Conservation (phyloP, 495 filamentous ascomycete species). For the Penicillium arizonense region DNA sequence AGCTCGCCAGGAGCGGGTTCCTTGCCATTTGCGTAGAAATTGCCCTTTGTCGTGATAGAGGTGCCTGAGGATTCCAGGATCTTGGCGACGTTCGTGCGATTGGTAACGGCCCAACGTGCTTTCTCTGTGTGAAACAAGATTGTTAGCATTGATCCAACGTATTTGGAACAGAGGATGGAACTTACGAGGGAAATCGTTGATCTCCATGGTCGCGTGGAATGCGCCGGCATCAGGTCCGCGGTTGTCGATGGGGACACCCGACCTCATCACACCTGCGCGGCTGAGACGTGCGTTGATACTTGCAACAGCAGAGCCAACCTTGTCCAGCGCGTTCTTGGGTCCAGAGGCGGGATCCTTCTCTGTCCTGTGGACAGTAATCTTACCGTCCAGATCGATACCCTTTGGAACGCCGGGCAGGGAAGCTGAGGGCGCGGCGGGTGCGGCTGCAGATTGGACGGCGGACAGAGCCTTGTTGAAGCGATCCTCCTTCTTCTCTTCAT, state of each 20-base stretch:
- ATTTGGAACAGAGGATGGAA: constrained; percentile 13
- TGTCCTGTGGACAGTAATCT: constrained; percentile 78
- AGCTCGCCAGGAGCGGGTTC: constrained; percentile 68
- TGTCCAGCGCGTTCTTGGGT: constrained; percentile 74
- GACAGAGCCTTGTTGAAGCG: constrained; percentile 64
- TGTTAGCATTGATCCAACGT: constrained; percentile 20
- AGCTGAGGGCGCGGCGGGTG: constrained; percentile 41
- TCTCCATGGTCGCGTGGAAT: constrained; percentile 96
- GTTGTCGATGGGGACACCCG: constrained; percentile 96
- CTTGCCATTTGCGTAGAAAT: constrained; percentile 80
- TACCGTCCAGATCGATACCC: constrained; percentile 66
- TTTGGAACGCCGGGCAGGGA: constrained; percentile 54
- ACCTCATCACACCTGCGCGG: constrained; percentile 79
- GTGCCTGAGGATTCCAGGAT: constrained; percentile 94
- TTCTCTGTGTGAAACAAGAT: constrained; percentile 60
- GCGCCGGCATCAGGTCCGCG: constrained; percentile 96
- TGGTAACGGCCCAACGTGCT: constrained; percentile 98
- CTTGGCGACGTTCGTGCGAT: constrained; percentile 97
- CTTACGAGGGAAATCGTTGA: constrained; percentile 96
- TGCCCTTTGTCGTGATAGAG: constrained; percentile 96
- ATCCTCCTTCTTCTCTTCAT: constrained; percentile 62
- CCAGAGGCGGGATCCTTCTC: constrained; percentile 51
- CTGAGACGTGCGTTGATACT: constrained; percentile 85
- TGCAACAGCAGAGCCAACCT: constrained; percentile 79
- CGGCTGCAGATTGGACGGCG: constrained; percentile 56